A percentile compares a stretch with the other conserved stretches of the same genome.
Evolutionary conservation across 1,139 yeast genomes (phyloP).

Genomic region (Blastobotrys proliferans): DNA sequence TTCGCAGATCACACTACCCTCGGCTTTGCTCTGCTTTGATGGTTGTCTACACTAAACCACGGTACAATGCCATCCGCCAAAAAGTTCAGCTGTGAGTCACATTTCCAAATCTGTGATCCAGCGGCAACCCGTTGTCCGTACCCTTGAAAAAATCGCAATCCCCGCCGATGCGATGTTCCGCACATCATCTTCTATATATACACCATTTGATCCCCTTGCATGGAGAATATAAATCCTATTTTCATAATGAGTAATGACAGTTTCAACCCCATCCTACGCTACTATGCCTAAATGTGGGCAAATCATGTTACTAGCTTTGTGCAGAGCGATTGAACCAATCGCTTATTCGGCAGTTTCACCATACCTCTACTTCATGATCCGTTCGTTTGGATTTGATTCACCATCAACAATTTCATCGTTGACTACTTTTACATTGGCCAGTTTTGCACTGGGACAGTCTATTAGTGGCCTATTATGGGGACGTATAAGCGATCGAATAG

Average conservation of each 20-base stretch:
- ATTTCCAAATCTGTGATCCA: too few relatives aligned
- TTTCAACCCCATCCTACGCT: slow-evolving; percentile 22
- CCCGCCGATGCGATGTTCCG: too few relatives aligned
- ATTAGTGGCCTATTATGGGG: slow-evolving; percentile 58
- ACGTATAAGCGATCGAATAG: slow-evolving; percentile 46
- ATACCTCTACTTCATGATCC: slow-evolving; percentile 57
- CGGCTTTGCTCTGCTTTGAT: too few relatives aligned
- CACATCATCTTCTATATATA: too few relatives aligned
- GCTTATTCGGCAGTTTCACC: slow-evolving; percentile 61
- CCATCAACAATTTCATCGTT: slow-evolving; percentile 48
- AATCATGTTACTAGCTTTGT: slow-evolving; percentile 25
- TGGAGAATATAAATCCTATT: too few relatives aligned
- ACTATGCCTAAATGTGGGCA: slow-evolving; percentile 29
- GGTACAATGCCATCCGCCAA: too few relatives aligned
- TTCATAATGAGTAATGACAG: not conserved
- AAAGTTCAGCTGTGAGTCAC: too few relatives aligned
- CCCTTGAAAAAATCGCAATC: too few relatives aligned
- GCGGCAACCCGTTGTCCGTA: too few relatives aligned
- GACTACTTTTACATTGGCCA: slow-evolving; percentile 48
- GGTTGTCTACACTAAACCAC: too few relatives aligned
- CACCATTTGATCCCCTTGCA: too few relatives aligned
- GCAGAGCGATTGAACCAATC: slow-evolving; percentile 53
- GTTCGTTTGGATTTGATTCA: slow-evolving; percentile 51
- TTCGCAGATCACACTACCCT: too few relatives aligned
- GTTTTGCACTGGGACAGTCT: slow-evolving; percentile 53